These are phyloP conservation scores for Penicillium sp. DNA, from an alignment of 2,329 filamentous ascomycete species.

Conservation along the genomic window DNA sequence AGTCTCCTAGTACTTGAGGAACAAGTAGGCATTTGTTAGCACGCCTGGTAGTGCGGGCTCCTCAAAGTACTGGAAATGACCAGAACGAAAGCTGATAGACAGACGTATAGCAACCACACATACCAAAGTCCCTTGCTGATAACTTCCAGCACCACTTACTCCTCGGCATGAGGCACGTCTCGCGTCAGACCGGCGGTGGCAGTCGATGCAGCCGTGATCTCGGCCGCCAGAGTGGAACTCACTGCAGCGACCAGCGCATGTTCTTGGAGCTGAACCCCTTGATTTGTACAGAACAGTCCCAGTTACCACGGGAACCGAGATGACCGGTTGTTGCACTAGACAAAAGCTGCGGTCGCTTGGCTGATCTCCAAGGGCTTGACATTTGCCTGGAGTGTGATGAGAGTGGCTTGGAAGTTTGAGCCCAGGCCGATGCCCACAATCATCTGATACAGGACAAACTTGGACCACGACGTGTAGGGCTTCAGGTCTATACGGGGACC, in stretches of 20 bases:
- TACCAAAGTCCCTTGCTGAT: conserved; percentile 5
- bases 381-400: conserved; percentile 6
- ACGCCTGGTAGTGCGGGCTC: not conserved
- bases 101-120: conserved; percentile 4
- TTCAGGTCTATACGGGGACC: conserved; percentile 3
- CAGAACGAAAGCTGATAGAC: conserved; percentile 2
- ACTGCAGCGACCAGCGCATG: not conserved
- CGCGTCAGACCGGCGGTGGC: conserved; percentile 2
- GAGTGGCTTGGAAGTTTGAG: conserved; percentile 5
- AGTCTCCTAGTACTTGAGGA: too few species aligned
- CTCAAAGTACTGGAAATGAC: conserved; percentile 1
- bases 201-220: conserved; percentile 5
- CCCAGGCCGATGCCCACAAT: conserved; percentile 3
- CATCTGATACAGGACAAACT: conserved; percentile 4
- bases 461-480: conserved; percentile 4
- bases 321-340: conserved; percentile 2
- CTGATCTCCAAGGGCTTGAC: conserved; percentile 4
- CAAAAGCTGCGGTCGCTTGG: conserved; percentile 5
- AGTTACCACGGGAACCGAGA: conserved; percentile 3
- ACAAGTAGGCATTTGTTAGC: too few species aligned
- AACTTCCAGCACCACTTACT: conserved; percentile 1
- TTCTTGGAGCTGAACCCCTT: conserved; percentile 1
- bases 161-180: conserved; percentile 1
- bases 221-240: not conserved
- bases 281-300: conserved; percentile 4